phyloP scores from a whole-genome alignment of 257 asterid genomes.

The Nicotiana otophora region DNA sequence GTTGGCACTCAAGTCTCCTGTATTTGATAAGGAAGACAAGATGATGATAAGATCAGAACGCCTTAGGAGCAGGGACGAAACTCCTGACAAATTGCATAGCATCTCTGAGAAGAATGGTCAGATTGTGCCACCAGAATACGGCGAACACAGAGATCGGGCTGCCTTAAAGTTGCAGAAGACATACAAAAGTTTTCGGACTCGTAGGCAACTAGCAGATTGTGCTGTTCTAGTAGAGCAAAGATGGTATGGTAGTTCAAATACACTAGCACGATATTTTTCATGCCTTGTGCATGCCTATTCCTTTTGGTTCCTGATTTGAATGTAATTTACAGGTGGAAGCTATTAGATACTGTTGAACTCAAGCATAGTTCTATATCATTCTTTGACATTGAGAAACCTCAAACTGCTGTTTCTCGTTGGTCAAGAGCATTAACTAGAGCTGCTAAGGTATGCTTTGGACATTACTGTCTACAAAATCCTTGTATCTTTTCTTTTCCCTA shows the following conservation, averaged over 20 bases:
- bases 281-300: background rate
- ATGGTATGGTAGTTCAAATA: constrained; percentile 33
- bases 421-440: constrained; percentile 69
- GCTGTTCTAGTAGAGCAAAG: constrained; percentile 79
- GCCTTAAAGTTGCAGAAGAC: constrained; percentile 78
- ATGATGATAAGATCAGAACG: constrained; percentile 14
- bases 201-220: constrained; percentile 82
- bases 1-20: constrained; percentile 27
- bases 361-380: constrained; percentile 60
- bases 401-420: constrained; percentile 74
- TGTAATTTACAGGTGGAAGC: constrained; percentile 67
- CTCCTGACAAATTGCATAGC: background rate
- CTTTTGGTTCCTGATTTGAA: background rate
- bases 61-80: background rate
- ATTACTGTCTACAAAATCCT: background rate
- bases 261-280: background rate
- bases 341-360: constrained; percentile 71
- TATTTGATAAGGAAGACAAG: background rate
- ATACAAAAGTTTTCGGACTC: constrained; percentile 66
- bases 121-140: constrained; percentile 12
- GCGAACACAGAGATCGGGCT: constrained; percentile 35
- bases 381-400: constrained; percentile 67
- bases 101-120: constrained; percentile 8
- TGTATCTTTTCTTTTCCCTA: background rate
- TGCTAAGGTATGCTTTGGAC: constrained; percentile 46